phyloP scores from a whole-genome alignment of 2,329 filamentous ascomycete species.

The Trichoderma sp. region DNA sequence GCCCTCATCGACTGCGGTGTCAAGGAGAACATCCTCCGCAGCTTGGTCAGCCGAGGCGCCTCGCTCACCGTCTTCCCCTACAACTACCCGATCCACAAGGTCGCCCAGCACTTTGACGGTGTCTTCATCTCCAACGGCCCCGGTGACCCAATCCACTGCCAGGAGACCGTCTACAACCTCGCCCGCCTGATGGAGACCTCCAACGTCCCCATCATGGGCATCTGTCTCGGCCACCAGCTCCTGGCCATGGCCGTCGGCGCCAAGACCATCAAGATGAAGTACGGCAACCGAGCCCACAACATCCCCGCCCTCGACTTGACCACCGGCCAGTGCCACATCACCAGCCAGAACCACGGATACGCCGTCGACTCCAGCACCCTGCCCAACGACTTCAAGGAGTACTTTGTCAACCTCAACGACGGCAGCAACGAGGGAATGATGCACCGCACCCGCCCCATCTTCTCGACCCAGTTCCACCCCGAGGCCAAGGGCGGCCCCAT shows the following conservation, averaged over 20 bases:
- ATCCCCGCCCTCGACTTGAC: slow-evolving; percentile 93
- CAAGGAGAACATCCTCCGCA: slow-evolving; percentile 99
- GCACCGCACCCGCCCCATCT: slow-evolving; percentile 93
- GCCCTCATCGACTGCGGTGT: slow-evolving; percentile 97
- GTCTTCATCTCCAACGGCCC: slow-evolving; percentile 99
- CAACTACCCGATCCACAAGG: slow-evolving; percentile 97
- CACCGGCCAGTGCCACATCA: slow-evolving; percentile 97
- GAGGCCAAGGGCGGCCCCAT: slow-evolving; percentile 97
- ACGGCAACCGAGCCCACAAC: slow-evolving; percentile 98
- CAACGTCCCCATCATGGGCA: slow-evolving; percentile 92
- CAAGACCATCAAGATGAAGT: slow-evolving; percentile 95
- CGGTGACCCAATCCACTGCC: slow-evolving; percentile 96
- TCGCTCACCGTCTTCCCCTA: slow-evolving; percentile 94
- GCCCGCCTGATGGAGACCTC: slow-evolving; percentile 87
- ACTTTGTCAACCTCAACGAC: slow-evolving; percentile 98
- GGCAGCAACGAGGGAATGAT: slow-evolving; percentile 97
- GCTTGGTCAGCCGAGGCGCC: slow-evolving; percentile 85
- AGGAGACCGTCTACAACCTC: slow-evolving; percentile 91
- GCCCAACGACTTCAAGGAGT: slow-evolving; percentile 88
- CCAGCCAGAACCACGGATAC: slow-evolving; percentile 97
- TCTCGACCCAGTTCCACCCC: slow-evolving; percentile 98
- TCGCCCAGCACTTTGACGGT: slow-evolving; percentile 95
- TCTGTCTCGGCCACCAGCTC: slow-evolving; percentile 96
- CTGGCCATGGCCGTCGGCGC: slow-evolving; percentile 87
- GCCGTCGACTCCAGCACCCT: slow-evolving; percentile 86